These are phyloP conservation scores for Camptophora hylomeconis DNA, from an alignment of 2,329 filamentous ascomycete species.

Conservation along the genomic window DNA sequence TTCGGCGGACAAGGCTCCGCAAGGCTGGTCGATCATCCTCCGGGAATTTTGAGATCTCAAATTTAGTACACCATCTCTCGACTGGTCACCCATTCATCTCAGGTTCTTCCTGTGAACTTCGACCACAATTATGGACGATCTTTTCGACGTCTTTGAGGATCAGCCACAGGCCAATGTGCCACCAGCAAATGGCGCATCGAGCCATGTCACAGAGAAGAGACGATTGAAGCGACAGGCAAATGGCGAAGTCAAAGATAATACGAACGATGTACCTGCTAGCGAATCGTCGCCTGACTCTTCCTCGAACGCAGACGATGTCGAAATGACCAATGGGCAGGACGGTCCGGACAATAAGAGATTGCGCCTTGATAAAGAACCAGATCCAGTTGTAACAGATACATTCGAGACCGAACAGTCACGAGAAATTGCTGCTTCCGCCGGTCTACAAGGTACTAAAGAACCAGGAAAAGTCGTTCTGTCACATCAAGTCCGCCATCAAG, in stretches of 20 bases:
- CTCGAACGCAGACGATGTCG: constrained; percentile 7
- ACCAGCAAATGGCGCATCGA: constrained; percentile 20
- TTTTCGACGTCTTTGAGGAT: constrained; percentile 73
- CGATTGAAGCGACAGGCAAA: constrained; percentile 74
- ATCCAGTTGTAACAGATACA: constrained; percentile 77
- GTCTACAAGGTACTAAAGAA: constrained; percentile 50
- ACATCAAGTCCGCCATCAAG: constrained; percentile 97
- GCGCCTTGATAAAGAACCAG: constrained; percentile 47
- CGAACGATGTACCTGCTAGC: constrained; percentile 6
- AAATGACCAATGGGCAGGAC: constrained; percentile 19
- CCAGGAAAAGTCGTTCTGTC: constrained; percentile 65
- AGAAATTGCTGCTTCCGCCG: constrained; percentile 71
- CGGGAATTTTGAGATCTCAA: too few species aligned
- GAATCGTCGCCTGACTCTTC: not conserved
- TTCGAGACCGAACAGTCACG: constrained; percentile 92
- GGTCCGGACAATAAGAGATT: constrained; percentile 34
- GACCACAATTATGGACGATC: constrained; percentile 58
- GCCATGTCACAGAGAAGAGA: constrained; percentile 41
- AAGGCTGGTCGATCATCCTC: too few species aligned
- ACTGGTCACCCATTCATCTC: too few species aligned
- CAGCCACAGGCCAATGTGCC: constrained; percentile 35
- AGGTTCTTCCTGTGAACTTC: too few species aligned
- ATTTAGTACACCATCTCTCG: too few species aligned
- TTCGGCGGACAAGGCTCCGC: too few species aligned
- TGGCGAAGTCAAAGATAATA: constrained; percentile 52